A percentile compares a stretch with the other conserved stretches of the same genome.
Evolutionary conservation across 306 rosid species (phyloP).

Genomic region (Erythrophleum fordii): DNA sequence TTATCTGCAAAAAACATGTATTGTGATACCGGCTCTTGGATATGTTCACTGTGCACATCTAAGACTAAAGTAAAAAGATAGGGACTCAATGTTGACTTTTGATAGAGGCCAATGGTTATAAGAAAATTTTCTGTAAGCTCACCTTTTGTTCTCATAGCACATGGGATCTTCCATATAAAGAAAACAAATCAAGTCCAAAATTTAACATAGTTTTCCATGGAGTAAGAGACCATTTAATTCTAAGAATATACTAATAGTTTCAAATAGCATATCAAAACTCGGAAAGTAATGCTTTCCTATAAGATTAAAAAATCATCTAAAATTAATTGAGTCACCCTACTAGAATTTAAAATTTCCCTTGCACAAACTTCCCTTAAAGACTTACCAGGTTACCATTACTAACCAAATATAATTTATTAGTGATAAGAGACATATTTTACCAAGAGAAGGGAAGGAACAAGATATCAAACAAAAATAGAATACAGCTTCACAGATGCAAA

Average conservation of each 20-base stretch:
- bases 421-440: background rate
- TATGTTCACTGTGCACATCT: too few species aligned
- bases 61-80: too few species aligned
- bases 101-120: too few species aligned
- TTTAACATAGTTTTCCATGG: background rate
- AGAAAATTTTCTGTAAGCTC: too few species aligned
- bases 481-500: background rate
- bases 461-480: background rate
- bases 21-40: too few species aligned
- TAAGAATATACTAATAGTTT: background rate
- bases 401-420: conserved; percentile 7
- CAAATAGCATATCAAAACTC: background rate
- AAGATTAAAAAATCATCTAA: background rate
- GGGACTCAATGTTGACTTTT: too few species aligned
- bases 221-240: background rate
- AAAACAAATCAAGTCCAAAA: background rate
- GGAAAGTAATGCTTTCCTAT: background rate
- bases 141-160: too few species aligned
- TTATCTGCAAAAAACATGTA: too few species aligned
- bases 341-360: background rate
- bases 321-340: background rate
- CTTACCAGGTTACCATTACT: background rate
- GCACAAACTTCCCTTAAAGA: background rate
- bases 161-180: conserved; percentile 13
- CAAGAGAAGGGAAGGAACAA: conserved; percentile 8